Percentiles rank a stretch among this genome's conserved stretches.
Conservation (phyloP, 805 yeast genomes). For the Nakazawaea anatomiae region DNA sequence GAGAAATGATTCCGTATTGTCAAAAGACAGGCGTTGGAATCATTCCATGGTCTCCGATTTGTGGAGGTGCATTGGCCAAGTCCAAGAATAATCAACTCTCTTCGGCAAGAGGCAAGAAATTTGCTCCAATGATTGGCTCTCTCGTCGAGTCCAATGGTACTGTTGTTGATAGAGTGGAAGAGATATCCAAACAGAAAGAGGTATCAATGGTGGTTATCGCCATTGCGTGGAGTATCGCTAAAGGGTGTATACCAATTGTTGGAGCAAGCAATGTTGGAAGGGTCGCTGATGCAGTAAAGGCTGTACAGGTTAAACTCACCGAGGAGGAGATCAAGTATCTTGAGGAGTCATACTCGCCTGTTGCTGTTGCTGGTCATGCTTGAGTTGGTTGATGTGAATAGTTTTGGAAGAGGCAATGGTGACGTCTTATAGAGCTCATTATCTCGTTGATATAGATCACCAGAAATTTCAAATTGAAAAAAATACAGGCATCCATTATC, state of each 20-base stretch:
- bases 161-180: slow-evolving; percentile 46
- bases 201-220: slow-evolving; percentile 50
- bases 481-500: too few relatives aligned
- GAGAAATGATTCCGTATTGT: slow-evolving; percentile 53
- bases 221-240: slow-evolving; percentile 45
- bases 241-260: slow-evolving; percentile 49
- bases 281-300: slow-evolving; percentile 43
- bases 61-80: slow-evolving; percentile 33
- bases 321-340: slow-evolving; percentile 27
- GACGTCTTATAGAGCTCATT: not conserved
- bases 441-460: too few relatives aligned
- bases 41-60: slow-evolving; percentile 59
- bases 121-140: not conserved
- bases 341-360: slow-evolving; percentile 30
- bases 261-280: slow-evolving; percentile 44
- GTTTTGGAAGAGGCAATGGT: slow-evolving; percentile 38
- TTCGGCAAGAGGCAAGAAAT: not conserved
- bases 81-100: slow-evolving; percentile 31
- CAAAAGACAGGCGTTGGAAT: slow-evolving; percentile 45
- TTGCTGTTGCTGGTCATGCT: slow-evolving; percentile 37
- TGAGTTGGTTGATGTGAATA: slow-evolving; percentile 41
- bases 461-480: too few relatives aligned
- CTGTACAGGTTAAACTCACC: slow-evolving; percentile 33
- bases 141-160: slow-evolving; percentile 20
- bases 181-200: slow-evolving; percentile 37